Evolutionary conservation across 2,329 filamentous ascomycete species (phyloP).

Genomic region (Penicillium hordei): DNA sequence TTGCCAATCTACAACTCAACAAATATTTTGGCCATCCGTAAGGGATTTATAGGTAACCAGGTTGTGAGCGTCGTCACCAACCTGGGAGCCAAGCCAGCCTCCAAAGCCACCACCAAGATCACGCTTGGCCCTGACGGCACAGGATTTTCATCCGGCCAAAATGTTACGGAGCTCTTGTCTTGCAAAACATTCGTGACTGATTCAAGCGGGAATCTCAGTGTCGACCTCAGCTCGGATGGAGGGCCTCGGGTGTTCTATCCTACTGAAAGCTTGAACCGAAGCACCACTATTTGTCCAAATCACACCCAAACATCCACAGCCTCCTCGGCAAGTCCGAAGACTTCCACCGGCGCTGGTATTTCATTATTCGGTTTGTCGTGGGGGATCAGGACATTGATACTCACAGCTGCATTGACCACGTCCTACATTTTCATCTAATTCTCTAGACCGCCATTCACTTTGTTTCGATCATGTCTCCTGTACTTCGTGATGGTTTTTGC

Average conservation of each 20-base stretch:
- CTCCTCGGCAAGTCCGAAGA: neutral
- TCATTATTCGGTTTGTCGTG: neutral
- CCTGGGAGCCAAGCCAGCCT: slow-evolving; percentile 8
- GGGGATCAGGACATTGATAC: neutral
- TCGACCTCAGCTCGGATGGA: slow-evolving; percentile 15
- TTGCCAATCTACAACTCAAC: slow-evolving; percentile 12
- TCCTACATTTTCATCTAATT: neutral
- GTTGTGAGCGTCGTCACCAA: slow-evolving; percentile 13
- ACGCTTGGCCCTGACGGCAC: slow-evolving; percentile 9
- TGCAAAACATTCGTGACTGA: slow-evolving; percentile 13
- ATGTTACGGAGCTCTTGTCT: slow-evolving; percentile 11
- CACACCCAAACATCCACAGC: slow-evolving; percentile 1
- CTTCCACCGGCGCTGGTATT: neutral
- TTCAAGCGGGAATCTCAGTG: slow-evolving; percentile 9
- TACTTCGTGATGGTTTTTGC: neutral
- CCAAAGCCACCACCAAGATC: slow-evolving; percentile 7
- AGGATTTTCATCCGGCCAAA: slow-evolving; percentile 5
- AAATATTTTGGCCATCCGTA: slow-evolving; percentile 12
- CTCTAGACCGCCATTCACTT: neutral
- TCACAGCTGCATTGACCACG: neutral
- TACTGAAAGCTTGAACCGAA: slow-evolving; percentile 11
- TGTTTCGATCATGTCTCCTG: neutral
- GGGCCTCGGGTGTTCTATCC: slow-evolving; percentile 15
- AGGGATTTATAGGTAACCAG: slow-evolving; percentile 11
- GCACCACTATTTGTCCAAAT: slow-evolving; percentile 7